Evolutionary conservation across 164 flowering plant genomes (phyloP).

Genomic region (Sedum album): DNA sequence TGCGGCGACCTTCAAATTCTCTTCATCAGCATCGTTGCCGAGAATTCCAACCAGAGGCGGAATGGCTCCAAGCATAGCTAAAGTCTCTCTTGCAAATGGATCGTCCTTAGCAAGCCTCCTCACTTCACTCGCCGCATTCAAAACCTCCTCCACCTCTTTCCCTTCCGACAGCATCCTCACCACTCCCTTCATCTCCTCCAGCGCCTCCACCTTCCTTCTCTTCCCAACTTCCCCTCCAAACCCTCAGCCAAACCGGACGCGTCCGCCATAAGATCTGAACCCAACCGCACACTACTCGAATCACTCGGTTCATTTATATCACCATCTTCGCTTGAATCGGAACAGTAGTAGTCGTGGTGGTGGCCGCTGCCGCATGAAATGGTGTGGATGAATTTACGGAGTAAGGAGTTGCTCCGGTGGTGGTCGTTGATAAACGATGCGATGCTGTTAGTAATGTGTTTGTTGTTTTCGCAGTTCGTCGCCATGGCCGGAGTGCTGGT

Average conservation of each 20-base stretch:
- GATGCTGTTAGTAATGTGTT: slow-evolving; percentile 23
- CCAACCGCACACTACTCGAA: not conserved
- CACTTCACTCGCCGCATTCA: slow-evolving; percentile 31
- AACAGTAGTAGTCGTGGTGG: slow-evolving; percentile 7
- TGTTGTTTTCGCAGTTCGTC: too few species aligned
- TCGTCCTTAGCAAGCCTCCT: slow-evolving; percentile 68
- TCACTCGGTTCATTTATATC: not conserved
- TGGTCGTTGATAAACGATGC: slow-evolving; percentile 36
- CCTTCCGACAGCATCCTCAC: slow-evolving; percentile 20
- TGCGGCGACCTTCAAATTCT: slow-evolving; percentile 43
- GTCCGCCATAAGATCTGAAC: too few species aligned
- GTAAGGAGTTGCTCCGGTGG: slow-evolving; percentile 24
- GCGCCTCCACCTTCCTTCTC: slow-evolving; percentile 43
- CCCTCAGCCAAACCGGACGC: too few species aligned
- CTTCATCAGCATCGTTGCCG: slow-evolving; percentile 16
- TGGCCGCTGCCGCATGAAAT: slow-evolving; percentile 34
- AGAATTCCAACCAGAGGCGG: slow-evolving; percentile 78
- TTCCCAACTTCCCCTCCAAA: slow-evolving; percentile 24
- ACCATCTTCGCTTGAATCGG: not conserved
- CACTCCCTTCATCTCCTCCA: slow-evolving; percentile 37
- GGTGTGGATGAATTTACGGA: slow-evolving; percentile 26
- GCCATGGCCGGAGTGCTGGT: not conserved
- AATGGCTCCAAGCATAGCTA: slow-evolving; percentile 83
- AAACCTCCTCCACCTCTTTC: slow-evolving; percentile 18
- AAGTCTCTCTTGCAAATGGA: slow-evolving; percentile 46